Evolutionary conservation across 2,329 filamentous ascomycete genomes (phyloP).

Genomic region (Exophiala sp.): DNA sequence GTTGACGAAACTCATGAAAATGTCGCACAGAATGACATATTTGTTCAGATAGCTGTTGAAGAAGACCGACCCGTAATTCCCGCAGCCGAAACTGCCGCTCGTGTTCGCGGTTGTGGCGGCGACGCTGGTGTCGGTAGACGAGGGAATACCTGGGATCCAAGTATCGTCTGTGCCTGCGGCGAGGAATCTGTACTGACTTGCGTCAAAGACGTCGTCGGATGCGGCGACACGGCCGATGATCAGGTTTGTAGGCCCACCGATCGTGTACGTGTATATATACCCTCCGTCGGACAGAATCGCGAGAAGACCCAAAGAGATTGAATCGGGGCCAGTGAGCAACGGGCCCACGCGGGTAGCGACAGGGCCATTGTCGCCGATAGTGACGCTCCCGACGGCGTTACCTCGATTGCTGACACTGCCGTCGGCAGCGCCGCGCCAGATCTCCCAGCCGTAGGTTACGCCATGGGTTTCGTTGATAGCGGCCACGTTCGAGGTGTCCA

Average conservation of each 20-base stretch:
- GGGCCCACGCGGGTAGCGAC: conserved; percentile 2
- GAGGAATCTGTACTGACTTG: conserved; percentile 2
- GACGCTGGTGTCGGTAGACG: neutral
- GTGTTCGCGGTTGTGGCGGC: neutral
- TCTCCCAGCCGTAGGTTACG: conserved; percentile 2
- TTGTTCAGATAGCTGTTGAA: conserved; percentile 7
- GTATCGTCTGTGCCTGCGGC: neutral
- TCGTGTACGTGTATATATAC: conserved; percentile 8
- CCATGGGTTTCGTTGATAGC: conserved; percentile 6
- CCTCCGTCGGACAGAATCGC: neutral
- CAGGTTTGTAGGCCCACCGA: neutral
- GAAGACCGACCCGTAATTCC: conserved; percentile 2
- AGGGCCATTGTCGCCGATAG: neutral
- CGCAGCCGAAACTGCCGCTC: neutral
- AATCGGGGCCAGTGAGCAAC: conserved; percentile 1
- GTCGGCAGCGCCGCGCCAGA: conserved; percentile 1
- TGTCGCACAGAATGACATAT: conserved; percentile 4
- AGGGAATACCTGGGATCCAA: neutral
- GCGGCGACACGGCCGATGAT: conserved; percentile 1
- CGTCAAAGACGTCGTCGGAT: conserved; percentile 6
- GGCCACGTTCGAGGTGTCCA: conserved; percentile 5
- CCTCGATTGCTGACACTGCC: neutral
- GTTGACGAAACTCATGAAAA: neutral
- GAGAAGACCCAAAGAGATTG: neutral
- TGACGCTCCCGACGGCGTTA: conserved; percentile 4